Evolutionary conservation across 73 alveolate genomes (phyloP).

Genomic region (Tetrahymena malaccensis): DNA sequence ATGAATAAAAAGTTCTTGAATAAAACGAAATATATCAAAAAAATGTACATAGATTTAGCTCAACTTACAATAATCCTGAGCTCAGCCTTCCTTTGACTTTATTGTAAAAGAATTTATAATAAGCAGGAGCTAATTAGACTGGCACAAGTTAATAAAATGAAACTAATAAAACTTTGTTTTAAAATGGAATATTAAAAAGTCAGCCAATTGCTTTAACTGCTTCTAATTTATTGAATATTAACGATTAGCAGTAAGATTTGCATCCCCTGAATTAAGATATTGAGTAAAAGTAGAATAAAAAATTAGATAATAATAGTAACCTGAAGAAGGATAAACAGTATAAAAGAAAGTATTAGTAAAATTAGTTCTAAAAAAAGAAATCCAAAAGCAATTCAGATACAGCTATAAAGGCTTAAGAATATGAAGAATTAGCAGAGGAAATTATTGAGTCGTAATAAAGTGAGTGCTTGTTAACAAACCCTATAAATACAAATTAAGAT

Average conservation of each 20-base stretch:
- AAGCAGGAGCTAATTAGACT: neutral
- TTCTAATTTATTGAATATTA: neutral
- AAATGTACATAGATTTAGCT: neutral
- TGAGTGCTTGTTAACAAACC: neutral
- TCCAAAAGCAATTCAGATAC: neutral
- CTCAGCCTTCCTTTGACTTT: neutral
- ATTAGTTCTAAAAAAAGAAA: neutral
- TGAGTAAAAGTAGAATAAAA: neutral
- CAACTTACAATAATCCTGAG: neutral
- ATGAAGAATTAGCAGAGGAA: neutral
- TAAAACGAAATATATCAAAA: neutral
- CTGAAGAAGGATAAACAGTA: neutral
- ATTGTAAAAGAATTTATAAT: neutral
- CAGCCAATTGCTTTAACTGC: neutral
- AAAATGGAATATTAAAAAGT: neutral
- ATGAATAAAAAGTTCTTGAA: neutral
- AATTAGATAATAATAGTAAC: neutral
- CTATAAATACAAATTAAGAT: neutral
- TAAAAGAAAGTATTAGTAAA: neutral
- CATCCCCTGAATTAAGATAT: neutral
- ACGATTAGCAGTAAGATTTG: neutral
- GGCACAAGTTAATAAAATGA: neutral
- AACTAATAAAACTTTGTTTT: neutral
- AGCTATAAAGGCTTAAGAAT: neutral
- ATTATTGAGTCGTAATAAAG: neutral